Evolutionary conservation across 108 stramenopile genomes (phyloP).

Genomic region (Cyclotella cryptica): DNA sequence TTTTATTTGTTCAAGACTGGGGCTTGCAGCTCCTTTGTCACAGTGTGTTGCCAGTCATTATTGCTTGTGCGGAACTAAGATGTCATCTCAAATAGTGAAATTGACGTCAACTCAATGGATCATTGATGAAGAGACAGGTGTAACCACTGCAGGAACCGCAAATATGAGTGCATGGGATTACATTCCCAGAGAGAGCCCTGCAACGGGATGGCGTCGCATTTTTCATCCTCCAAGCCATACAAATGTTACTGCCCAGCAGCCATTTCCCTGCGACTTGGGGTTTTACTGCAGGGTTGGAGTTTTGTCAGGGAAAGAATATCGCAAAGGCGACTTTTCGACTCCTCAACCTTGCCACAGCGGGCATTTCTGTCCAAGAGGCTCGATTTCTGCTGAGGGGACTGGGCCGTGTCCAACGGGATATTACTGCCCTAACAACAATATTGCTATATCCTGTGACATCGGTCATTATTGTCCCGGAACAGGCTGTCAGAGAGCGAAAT

Average conservation of each 20-base stretch:
- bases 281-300: conserved; percentile 75
- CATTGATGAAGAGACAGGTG: conserved; percentile 45
- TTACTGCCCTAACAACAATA: conserved; percentile 63
- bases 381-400: conserved; percentile 67
- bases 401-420: conserved; percentile 87
- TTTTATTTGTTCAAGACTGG: conserved; percentile 67
- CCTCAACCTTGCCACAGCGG: conserved; percentile 88
- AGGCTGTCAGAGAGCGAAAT: too few species aligned
- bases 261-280: conserved; percentile 80
- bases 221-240: conserved; percentile 30
- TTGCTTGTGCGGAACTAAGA: conserved; percentile 68
- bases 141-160: conserved; percentile 23
- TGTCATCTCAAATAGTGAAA: conserved; percentile 17
- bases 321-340: conserved; percentile 71
- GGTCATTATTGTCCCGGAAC: conserved; percentile 87
- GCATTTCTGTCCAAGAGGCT: conserved; percentile 86
- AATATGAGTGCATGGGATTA: conserved; percentile 36
- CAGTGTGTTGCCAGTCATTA: conserved; percentile 75
- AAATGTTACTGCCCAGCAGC: conserved; percentile 58
- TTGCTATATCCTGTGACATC: conserved; percentile 73
- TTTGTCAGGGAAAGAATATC: conserved; percentile 30
- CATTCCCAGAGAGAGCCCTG: conserved; percentile 27
- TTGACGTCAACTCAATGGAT: conserved; percentile 18
- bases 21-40: conserved; percentile 49
- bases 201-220: conserved; percentile 37